A percentile compares a stretch with the other conserved stretches of the same genome.
Evolutionary conservation across 768 basidiomycete species (phyloP).

Genomic region (Mycena galericulata): DNA sequence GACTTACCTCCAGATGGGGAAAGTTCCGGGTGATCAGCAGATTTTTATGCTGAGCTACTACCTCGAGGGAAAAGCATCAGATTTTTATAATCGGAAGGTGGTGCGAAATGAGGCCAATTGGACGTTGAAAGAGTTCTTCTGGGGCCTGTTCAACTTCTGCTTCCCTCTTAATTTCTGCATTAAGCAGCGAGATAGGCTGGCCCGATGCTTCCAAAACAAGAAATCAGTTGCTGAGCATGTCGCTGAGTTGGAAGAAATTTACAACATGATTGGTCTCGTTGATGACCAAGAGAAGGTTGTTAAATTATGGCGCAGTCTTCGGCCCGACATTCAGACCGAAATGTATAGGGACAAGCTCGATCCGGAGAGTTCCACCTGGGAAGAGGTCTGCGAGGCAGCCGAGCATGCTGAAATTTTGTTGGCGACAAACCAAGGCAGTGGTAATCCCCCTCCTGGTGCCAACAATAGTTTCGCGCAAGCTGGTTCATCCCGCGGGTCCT

Average conservation of each 20-base stretch:
- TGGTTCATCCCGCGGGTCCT: too few species aligned
- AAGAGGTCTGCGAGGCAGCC: neutral
- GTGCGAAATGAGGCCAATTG: neutral
- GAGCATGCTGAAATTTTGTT: neutral
- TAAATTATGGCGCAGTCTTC: neutral
- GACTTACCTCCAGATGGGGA: neutral
- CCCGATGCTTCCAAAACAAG: neutral
- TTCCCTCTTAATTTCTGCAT: neutral
- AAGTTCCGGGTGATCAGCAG: neutral
- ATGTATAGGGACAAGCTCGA: neutral
- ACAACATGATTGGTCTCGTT: neutral
- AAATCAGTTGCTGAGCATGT: neutral
- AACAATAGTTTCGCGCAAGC: too few species aligned
- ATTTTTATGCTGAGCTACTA: neutral
- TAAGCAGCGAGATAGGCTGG: neutral
- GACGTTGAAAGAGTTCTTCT: neutral
- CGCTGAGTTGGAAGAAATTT: neutral
- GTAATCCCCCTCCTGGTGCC: too few species aligned
- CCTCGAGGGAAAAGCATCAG: neutral
- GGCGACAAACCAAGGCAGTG: too few species aligned
- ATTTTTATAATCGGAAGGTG: neutral
- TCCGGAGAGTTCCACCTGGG: neutral
- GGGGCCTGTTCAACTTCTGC: neutral
- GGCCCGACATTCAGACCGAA: neutral
- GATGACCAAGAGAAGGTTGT: conserved; percentile 13